Conservation (phyloP, 2,329 filamentous ascomycete genomes). For the Hypoxylon sp. region DNA sequence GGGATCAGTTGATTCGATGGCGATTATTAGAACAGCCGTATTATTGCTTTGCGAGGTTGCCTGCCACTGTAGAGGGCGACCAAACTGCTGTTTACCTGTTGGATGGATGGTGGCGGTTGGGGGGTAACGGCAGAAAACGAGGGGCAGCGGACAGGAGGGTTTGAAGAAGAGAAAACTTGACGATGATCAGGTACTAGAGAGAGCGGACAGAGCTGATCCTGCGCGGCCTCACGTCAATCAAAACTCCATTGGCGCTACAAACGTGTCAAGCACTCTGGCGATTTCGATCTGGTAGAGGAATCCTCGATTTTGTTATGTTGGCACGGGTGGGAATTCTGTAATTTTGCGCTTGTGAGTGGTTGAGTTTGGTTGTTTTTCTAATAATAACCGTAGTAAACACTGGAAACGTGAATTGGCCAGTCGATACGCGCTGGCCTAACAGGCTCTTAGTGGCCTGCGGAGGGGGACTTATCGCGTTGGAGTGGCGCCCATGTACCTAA, state of each 20-base stretch:
- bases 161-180: conserved; percentile 10
- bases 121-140: conserved; percentile 30
- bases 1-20: conserved; percentile 1
- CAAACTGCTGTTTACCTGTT: conserved; percentile 32
- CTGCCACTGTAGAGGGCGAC: conserved; percentile 7
- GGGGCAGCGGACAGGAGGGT: conserved; percentile 26
- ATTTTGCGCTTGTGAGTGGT: conserved; percentile 13
- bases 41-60: conserved; percentile 12
- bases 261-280: conserved; percentile 7
- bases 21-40: conserved; percentile 9
- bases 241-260: conserved; percentile 28
- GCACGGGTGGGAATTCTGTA: background rate
- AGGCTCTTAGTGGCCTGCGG: conserved; percentile 21
- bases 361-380: conserved; percentile 24
- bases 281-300: conserved; percentile 12
- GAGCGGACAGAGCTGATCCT: conserved; percentile 30
- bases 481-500: too few species aligned
- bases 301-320: conserved; percentile 9
- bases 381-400: conserved; percentile 29
- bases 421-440: conserved; percentile 22
- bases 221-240: conserved; percentile 27
- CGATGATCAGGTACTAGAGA: conserved; percentile 7
- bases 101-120: conserved; percentile 11
- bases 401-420: conserved; percentile 11
- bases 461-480: conserved; percentile 23